Evolutionary conservation across 2,329 filamentous ascomycete genomes (phyloP), one percentile per base, ranked within the genome.

Genomic region (Elsinoe fawcettii): DNA sequence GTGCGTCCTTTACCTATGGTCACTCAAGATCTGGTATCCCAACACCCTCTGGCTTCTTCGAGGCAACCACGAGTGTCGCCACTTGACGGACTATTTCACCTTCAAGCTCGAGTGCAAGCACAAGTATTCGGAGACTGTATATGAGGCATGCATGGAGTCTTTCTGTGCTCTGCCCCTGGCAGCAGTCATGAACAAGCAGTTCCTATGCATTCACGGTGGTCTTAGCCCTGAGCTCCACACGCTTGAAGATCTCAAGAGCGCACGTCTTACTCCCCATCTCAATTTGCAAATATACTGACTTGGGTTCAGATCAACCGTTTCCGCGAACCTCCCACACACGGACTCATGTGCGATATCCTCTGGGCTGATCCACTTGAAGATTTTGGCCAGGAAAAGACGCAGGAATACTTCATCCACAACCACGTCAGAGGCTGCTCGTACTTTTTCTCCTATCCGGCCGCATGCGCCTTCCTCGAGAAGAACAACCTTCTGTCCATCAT

Each of bases 101-200:
- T 99, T 99, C 80, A 97, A 99, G 80, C 85, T 99, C 59, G 93
- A 99, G 74, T 99, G 93, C 81, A 96, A 96, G 78, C 93, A 99
- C 82, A 99, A 99, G 74, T 99, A 99, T 76, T 96, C 90, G 32
- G 93, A 97, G 76, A 82, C 82, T 62, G 82, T 99, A 60, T 99
- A 99, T 72, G 92, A 99, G 69, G 92, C 93, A 58, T 97, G 93
- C 76, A 95, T 96, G 84, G 92, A 99, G 63, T 95, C 93, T 0
- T 99, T 99, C 80, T 99, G 93, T 76, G 81, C 87, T 62, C 77
- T 99, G 62, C 93, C 93, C 27, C 78, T 99, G 65, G 93, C 93
- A 58, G 93, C 93, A 25, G 86, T 99, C 64, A 99, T 99, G 93
- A 99, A 99, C 82, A 99, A 99, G 80, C 93, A 99, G 73, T 99